A percentile compares a stretch with the other conserved stretches of the same genome.
Conservation (phyloP, 768 basidiomycete species). For the Macrolepiota albuminosa region DNA sequence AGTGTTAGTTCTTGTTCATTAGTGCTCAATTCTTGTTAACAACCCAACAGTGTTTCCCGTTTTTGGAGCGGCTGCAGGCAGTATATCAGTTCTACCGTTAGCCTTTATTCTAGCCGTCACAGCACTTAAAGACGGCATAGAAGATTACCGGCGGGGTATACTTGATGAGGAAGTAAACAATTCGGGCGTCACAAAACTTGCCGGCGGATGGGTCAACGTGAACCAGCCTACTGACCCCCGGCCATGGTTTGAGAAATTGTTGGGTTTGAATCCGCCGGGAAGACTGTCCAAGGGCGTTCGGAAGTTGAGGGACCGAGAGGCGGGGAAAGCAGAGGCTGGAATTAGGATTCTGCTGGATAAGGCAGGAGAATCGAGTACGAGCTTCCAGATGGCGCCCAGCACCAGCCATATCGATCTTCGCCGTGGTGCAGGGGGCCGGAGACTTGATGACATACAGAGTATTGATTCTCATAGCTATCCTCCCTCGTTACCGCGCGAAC, state of each 20-base stretch:
- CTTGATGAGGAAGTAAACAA: conserved; percentile 95
- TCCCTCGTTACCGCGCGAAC: conserved; percentile 33
- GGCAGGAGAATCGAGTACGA: conserved; percentile 36
- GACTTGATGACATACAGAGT: conserved; percentile 66
- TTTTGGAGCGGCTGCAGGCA: conserved; percentile 83
- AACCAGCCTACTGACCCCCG: conserved; percentile 81
- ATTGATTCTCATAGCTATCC: conserved; percentile 65
- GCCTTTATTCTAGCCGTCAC: conserved; percentile 85
- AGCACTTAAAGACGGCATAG: conserved; percentile 92
- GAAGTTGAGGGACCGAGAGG: conserved; percentile 80
- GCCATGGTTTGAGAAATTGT: conserved; percentile 66
- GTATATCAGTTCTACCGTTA: conserved; percentile 80
- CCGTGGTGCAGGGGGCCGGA: conserved; percentile 43
- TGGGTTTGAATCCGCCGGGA: conserved; percentile 67
- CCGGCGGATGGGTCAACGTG: conserved; percentile 79
- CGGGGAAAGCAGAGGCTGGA: conserved; percentile 49
- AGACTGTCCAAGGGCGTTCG: conserved; percentile 81
- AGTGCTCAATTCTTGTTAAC: not conserved
- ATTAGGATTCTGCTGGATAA: conserved; percentile 60
- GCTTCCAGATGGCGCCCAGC: conserved; percentile 30
- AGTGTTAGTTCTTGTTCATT: conserved; percentile 41
- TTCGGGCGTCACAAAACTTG: conserved; percentile 86
- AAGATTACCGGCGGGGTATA: conserved; percentile 87
- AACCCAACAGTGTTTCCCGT: conserved; percentile 68
- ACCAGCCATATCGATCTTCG: conserved; percentile 38